A percentile compares a stretch with the other conserved stretches of the same genome.
Conservation (phyloP, 2,329 filamentous ascomycete species). For the Talaromyces sp. region DNA sequence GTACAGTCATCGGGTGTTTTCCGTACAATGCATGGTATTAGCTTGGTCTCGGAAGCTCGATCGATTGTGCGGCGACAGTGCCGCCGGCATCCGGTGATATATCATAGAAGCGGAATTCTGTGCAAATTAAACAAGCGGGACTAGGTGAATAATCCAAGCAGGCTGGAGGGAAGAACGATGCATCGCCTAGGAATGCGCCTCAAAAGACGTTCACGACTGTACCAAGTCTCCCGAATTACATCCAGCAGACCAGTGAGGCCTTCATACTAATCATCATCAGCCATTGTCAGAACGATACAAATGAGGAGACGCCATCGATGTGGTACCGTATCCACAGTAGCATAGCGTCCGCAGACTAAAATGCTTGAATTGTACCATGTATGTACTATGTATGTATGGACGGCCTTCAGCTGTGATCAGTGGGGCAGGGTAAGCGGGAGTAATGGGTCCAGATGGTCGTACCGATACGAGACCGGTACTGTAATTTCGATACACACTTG, state of each 20-base stretch:
- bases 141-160: not conserved
- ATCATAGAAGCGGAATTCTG: not conserved
- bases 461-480: not conserved
- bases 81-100: not conserved
- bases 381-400: too few relatives aligned
- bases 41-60: not conserved
- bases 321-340: not conserved
- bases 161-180: not conserved
- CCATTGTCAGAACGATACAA: not conserved
- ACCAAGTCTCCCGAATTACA: not conserved
- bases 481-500: not conserved
- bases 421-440: too few relatives aligned
- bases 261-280: too few relatives aligned
- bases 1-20: not conserved
- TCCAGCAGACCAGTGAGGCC: not conserved
- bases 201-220: not conserved
- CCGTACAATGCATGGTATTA: not conserved
- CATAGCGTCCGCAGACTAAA: not conserved
- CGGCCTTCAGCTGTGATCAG: too few relatives aligned
- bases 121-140: not conserved
- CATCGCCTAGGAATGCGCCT: not conserved
- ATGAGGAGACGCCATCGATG: not conserved
- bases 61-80: not conserved
- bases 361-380: too few relatives aligned
- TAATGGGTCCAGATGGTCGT: not conserved